Percentiles rank a stretch among this genome's conserved stretches.
Evolutionary conservation across 208 protist genomes (phyloP).

Genomic region (Trypanosoma platydactyli): DNA sequence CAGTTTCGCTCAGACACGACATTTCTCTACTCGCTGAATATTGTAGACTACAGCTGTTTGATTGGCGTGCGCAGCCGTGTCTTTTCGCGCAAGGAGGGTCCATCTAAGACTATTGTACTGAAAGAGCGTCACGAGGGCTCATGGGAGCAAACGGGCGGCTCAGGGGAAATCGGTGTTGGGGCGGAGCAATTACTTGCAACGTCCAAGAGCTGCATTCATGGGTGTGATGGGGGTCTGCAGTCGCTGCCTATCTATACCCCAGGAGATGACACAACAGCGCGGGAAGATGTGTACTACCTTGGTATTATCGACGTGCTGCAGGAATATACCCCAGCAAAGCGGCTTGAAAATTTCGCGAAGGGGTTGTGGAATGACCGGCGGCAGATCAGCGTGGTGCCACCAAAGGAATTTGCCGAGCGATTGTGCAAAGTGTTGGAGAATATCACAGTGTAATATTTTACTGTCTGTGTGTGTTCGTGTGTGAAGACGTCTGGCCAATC

Average conservation of each 20-base stretch:
- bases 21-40: conserved; percentile 75
- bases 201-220: conserved; percentile 57
- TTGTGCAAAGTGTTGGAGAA: conserved; percentile 77
- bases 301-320: conserved; percentile 94
- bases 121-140: conserved; percentile 10
- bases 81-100: conserved; percentile 60
- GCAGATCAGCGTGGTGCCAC: conserved; percentile 86
- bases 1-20: conserved; percentile 83
- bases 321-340: conserved; percentile 85
- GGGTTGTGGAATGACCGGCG: conserved; percentile 62
- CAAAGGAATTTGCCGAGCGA: conserved; percentile 77
- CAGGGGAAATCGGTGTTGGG: conserved; percentile 18
- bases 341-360: conserved; percentile 88
- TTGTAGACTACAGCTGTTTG: conserved; percentile 94
- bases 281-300: conserved; percentile 91
- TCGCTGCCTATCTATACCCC: conserved; percentile 73
- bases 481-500: no score
- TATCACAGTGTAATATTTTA: conserved; percentile 55
- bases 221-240: conserved; percentile 80
- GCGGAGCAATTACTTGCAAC: not conserved
- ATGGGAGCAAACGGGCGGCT: conserved; percentile 17
- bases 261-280: conserved; percentile 64
- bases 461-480: not conserved
- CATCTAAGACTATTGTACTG: conserved; percentile 60
- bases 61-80: conserved; percentile 88